Evolutionary conservation across 2,329 filamentous ascomycete species (phyloP).

Genomic region (Hypoxylon sp.): DNA sequence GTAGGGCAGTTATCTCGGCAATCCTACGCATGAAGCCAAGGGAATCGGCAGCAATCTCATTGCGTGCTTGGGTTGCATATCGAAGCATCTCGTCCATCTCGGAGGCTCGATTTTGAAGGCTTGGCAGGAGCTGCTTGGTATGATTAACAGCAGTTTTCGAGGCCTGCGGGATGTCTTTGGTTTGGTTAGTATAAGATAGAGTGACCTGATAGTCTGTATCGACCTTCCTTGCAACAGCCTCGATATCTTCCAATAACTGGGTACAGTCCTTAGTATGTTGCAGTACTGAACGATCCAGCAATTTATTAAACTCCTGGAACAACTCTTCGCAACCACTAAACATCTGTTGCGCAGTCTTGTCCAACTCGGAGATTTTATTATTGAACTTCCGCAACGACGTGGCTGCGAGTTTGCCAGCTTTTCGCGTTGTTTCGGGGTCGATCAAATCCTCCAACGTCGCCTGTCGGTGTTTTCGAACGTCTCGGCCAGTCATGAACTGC

Average conservation of each 20-base stretch:
- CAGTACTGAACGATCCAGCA: slow-evolving; percentile 67
- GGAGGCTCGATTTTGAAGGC: slow-evolving; percentile 66
- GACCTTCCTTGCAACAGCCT: slow-evolving; percentile 88
- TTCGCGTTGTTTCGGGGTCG: slow-evolving; percentile 79
- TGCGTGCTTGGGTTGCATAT: slow-evolving; percentile 75
- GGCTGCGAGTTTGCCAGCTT: slow-evolving; percentile 76
- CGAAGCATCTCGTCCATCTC: slow-evolving; percentile 75
- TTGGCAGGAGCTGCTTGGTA: slow-evolving; percentile 73
- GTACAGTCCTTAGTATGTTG: slow-evolving; percentile 74
- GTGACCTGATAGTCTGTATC: slow-evolving; percentile 87
- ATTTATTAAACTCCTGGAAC: slow-evolving; percentile 74
- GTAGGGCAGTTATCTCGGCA: slow-evolving; percentile 81
- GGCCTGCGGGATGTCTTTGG: slow-evolving; percentile 71
- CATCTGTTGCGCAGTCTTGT: slow-evolving; percentile 72
- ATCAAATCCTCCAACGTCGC: slow-evolving; percentile 81
- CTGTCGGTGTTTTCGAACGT: slow-evolving; percentile 61
- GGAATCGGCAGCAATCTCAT: slow-evolving; percentile 75
- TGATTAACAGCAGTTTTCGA: slow-evolving; percentile 75
- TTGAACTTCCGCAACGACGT: slow-evolving; percentile 72
- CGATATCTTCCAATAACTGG: slow-evolving; percentile 85
- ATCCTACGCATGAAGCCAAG: slow-evolving; percentile 85
- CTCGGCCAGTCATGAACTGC: slow-evolving; percentile 72
- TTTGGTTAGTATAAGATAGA: slow-evolving; percentile 75
- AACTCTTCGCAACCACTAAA: slow-evolving; percentile 73
- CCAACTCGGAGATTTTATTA: slow-evolving; percentile 71